Evolutionary conservation across 345 rosid species (phyloP), one percentile per base, ranked within the genome.

Genomic region (Dimocarpus longan): DNA sequence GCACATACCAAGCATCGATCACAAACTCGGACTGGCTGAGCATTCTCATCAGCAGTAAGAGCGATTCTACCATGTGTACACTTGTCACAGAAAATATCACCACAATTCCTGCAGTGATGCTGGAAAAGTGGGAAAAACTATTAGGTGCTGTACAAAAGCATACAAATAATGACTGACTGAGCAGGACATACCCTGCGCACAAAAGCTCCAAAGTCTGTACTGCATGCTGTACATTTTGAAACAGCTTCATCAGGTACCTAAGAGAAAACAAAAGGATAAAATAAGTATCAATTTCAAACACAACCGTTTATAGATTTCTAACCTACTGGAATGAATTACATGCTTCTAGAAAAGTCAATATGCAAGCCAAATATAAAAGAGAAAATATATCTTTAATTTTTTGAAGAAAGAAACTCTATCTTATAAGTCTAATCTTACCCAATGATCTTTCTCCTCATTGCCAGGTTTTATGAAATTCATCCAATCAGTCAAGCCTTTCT

Each of bases 51-150:
- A 28, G 98, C 95, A 77, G 95, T 96, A 69, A 96, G 97, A 80
- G 97, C 95, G 84, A 87, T 92, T 86, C 98, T 91, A 73, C 98
- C 98, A 66, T 91, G 93, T 37, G 96, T 97, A 72, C 99, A 97
- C 85, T 94, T 94, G 91, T 97, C 99, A 77, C 99, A 97, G 87
- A 92, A 97, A 78, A 97, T 92, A 83, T 97, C 99, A 70, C 99
- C 98, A 80, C 98, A 97, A 78, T 97, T 97, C 86, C 98, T 87
- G 86, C 99, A 97, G 80, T 97, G 99, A 86, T 97, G 99, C 99
- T 97, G 96, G 39, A 77, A 80, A 11, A 62, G n/a, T 16, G 80
- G 57, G 71, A 4, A 74, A 21, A 6, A 39, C 62, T 76, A 73
- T 44, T 69, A 70, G 66, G 32, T 68, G 71, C 42, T 62, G 1